A percentile compares a stretch with the other conserved stretches of the same genome.
These are phyloP conservation scores for Citrullus mucosospermus DNA, from an alignment of 306 rosid species.

Conservation along the genomic window DNA sequence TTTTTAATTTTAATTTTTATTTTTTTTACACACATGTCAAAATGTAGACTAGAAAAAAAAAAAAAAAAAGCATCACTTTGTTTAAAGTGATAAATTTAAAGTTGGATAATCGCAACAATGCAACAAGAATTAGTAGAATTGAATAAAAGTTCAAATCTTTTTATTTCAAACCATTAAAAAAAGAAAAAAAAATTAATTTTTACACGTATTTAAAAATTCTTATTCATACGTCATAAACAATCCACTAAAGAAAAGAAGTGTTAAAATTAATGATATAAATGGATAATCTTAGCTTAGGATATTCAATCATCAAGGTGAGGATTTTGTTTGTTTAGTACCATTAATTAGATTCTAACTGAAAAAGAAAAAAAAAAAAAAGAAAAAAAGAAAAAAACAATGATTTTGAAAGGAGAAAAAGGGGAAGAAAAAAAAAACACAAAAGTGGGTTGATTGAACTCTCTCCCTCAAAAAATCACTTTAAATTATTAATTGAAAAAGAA, in stretches of 20 bases:
- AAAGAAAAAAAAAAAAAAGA: too few species aligned
- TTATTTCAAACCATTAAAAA: too few species aligned
- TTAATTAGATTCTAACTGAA: conserved; percentile 5
- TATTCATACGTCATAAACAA: too few species aligned
- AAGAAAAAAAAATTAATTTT: too few species aligned
- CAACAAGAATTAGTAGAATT: background rate
- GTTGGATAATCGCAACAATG: background rate
- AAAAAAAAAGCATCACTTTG: too few species aligned
- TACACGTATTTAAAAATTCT: too few species aligned
- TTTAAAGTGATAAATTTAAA: background rate
- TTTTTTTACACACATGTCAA: too few species aligned
- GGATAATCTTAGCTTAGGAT: background rate
- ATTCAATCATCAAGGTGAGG: background rate
- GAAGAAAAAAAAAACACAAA: background rate
- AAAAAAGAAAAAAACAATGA: background rate
- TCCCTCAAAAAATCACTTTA: background rate
- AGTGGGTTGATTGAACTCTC: background rate
- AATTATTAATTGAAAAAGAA: background rate
- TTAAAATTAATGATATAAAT: background rate
- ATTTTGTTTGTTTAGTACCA: background rate
- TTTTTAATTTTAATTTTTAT: too few species aligned
- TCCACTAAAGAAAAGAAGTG: background rate
- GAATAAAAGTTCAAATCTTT: background rate
- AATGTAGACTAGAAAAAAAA: too few species aligned
- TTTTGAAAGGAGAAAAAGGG: background rate